Conservation (phyloP, 495 filamentous ascomycete genomes). For the Neurospora sp. region DNA sequence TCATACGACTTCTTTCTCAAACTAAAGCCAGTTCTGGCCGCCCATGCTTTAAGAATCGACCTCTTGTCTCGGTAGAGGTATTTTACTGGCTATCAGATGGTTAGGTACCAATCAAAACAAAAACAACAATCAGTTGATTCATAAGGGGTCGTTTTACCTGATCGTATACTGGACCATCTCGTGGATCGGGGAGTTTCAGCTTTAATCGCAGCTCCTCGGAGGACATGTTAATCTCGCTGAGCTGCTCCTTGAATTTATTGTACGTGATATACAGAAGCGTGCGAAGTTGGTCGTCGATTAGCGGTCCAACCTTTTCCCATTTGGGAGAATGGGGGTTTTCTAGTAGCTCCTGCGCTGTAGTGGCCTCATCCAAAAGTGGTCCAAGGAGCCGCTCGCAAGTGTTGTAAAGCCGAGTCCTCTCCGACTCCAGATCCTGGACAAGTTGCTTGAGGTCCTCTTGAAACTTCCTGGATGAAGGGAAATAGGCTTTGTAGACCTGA, state of each 20-base stretch:
- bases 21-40: background rate
- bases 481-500: conserved; percentile 24
- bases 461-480: conserved; percentile 16
- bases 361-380: background rate
- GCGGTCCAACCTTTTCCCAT: background rate
- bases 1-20: background rate
- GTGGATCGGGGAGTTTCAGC: background rate
- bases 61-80: background rate
- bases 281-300: background rate
- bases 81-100: background rate
- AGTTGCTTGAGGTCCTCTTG: conserved; percentile 7
- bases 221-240: background rate
- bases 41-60: background rate
- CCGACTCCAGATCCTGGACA: conserved; percentile 1
- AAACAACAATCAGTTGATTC: no score
- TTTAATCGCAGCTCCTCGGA: background rate
- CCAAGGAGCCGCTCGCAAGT: conserved; percentile 5
- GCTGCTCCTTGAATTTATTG: conserved; percentile 1
- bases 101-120: background rate
- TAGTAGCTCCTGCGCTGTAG: background rate
- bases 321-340: conserved; percentile 2
- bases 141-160: background rate
- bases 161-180: background rate
- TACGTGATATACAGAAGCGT: background rate
- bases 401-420: conserved; percentile 2